phyloP scores from a whole-genome alignment of 2,329 filamentous ascomycete species.

The Calonectria pseudoreteaudii region DNA sequence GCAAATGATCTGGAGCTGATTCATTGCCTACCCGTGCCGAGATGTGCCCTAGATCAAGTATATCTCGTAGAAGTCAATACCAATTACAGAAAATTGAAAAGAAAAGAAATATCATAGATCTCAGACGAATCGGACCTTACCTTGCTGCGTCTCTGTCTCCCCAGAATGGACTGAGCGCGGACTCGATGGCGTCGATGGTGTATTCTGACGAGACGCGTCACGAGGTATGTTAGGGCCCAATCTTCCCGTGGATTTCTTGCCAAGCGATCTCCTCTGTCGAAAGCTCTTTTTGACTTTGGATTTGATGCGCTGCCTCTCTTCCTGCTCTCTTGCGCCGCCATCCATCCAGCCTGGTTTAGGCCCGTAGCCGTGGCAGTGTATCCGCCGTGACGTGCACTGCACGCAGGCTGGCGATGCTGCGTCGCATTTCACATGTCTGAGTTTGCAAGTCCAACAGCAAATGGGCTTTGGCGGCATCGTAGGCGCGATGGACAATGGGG shows the following conservation, averaged over 20 bases:
- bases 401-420: not conserved
- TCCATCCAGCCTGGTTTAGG: slow-evolving; percentile 11
- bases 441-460: slow-evolving; percentile 2
- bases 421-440: slow-evolving; percentile 9
- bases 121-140: not conserved
- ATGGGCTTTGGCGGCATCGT: not conserved
- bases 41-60: no score
- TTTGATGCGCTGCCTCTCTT: slow-evolving; percentile 5
- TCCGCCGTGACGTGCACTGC: slow-evolving; percentile 3
- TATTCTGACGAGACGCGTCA: not conserved
- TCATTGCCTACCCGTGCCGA: not conserved
- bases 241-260: not conserved
- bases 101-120: not conserved
- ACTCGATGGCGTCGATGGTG: not conserved
- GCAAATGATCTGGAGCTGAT: not conserved
- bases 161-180: not conserved
- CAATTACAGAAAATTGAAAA: not conserved
- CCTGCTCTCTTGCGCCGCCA: not conserved
- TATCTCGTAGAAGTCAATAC: not conserved
- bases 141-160: not conserved
- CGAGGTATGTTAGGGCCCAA: no score
- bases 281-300: not conserved
- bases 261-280: not conserved
- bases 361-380: slow-evolving; percentile 7
- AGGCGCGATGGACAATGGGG: not conserved